Base-by-base conservation (phyloP, 2,329 filamentous ascomycete genomes). In the Botrytis elliptica region DNA sequence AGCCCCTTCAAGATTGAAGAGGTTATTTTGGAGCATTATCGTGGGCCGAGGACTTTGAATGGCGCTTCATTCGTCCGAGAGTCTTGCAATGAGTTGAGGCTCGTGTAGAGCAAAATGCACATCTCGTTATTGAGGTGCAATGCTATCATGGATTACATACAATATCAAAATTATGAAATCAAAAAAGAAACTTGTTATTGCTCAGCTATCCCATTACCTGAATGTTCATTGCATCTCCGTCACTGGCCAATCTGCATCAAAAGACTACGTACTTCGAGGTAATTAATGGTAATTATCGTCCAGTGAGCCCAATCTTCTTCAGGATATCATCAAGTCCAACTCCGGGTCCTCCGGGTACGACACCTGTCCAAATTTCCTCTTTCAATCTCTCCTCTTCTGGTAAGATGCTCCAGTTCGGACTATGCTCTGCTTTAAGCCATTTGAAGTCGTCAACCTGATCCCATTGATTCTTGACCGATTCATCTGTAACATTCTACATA, bases 401-500 rank as follows among this genome's bases (percentile, higher is more conserved):
- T 36, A 98, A 78, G 3, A 93, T 83, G 49, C 85, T 88, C 94
- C 95, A 99, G 81, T 99, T 95, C 3, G 96, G 96, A 80, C 93
- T 98, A 44, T 89, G 89, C 74, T 93, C 93, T 25, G 88, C 86
- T 82, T 95, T 97, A 76, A 98, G 88, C 96, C 96, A 98, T 83
- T 97, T 97, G 86, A 99, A 99, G 82, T 99, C 96, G 82, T 98
- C 93, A 25, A 98, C 93, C 79, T 96, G 90, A 78, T 95, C 88
- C 93, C 94, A 99, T 79, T 92, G 88, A 81, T 97, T 95, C 74
- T 83, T 83, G 5, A 80, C 77, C 1, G 78, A 72, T 14, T 81
- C 78, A 36, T 75, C 63, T 29, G 71, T 36, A 71, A 81, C 78
- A 63, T 76, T 77, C 79, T 81, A 70, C n/a, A 62, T 44, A 63